Evolutionary conservation across 768 basidiomycete genomes (phyloP).

Genomic region (Psilocybe cyanescens): DNA sequence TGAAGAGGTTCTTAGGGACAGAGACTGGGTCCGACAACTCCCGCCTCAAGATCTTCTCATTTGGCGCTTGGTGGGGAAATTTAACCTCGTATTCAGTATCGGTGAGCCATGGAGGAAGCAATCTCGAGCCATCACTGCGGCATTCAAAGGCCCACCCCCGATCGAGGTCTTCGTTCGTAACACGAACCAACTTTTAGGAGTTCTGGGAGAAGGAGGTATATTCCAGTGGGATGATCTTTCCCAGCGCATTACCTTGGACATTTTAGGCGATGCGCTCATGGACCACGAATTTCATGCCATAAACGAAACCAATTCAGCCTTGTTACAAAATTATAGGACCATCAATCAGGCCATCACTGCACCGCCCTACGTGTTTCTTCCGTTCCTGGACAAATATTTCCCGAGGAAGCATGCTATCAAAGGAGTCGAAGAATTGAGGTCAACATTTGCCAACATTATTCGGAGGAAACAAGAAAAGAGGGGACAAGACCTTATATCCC

Average conservation of each 20-base stretch:
- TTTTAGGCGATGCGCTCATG: too few relatives aligned
- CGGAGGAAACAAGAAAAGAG: constrained; percentile 1
- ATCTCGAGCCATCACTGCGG: neutral
- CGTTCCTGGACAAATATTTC: neutral
- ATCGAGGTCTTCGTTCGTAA: too few relatives aligned
- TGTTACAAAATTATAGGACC: neutral
- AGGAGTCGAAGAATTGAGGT: neutral
- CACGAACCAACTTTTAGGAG: too few relatives aligned
- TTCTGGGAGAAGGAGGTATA: too few relatives aligned
- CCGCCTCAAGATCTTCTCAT: neutral
- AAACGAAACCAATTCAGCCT: too few relatives aligned
- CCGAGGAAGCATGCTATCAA: neutral
- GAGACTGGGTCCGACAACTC: neutral
- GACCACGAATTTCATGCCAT: too few relatives aligned
- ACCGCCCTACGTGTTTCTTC: neutral
- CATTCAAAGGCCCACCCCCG: too few relatives aligned
- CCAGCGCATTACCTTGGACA: too few relatives aligned
- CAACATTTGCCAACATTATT: neutral
- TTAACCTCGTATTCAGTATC: neutral
- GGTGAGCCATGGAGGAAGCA: neutral
- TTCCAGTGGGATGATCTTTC: too few relatives aligned
- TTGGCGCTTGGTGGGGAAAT: constrained; percentile 1
- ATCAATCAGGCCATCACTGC: neutral
- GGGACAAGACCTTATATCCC: neutral
- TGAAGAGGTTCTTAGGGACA: neutral